Evolutionary conservation across 2,329 filamentous ascomycete species (phyloP).

Genomic region (Plectosphaerella cucumerina): DNA sequence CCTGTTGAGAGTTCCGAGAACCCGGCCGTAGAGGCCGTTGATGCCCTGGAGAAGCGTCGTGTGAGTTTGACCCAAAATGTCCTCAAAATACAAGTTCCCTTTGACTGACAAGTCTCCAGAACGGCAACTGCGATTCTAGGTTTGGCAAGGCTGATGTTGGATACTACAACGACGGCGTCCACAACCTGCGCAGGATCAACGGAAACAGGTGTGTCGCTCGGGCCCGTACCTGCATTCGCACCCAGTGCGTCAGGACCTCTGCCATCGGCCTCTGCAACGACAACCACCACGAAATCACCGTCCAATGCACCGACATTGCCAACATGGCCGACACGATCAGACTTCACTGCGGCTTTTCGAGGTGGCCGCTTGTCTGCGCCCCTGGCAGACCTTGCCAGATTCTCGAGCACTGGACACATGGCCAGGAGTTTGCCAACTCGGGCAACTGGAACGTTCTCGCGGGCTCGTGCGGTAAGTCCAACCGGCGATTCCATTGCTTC

Average conservation of each 20-base stretch:
- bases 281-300: slow-evolving; percentile 1
- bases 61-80: too few species aligned
- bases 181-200: not conserved
- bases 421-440: not conserved
- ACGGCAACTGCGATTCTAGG: not conserved
- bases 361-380: not conserved
- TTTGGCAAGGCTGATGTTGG: not conserved
- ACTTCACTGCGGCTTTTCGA: not conserved
- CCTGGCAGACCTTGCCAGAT: not conserved
- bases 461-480: not conserved
- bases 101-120: not conserved
- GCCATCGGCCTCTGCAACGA: slow-evolving; percentile 1
- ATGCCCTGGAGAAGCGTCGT: not conserved
- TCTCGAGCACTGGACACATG: not conserved
- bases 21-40: not conserved
- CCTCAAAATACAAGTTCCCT: not conserved
- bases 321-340: not conserved
- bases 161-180: not conserved
- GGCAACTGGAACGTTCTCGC: not conserved
- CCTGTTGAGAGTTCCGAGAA: not conserved
- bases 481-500: too few species aligned
- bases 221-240: slow-evolving; percentile 1
- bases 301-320: not conserved
- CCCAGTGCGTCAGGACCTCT: not conserved
- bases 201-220: not conserved